phyloP scores from a whole-genome alignment of 208 protist genomes.

The Trypanosoma congolense region DNA sequence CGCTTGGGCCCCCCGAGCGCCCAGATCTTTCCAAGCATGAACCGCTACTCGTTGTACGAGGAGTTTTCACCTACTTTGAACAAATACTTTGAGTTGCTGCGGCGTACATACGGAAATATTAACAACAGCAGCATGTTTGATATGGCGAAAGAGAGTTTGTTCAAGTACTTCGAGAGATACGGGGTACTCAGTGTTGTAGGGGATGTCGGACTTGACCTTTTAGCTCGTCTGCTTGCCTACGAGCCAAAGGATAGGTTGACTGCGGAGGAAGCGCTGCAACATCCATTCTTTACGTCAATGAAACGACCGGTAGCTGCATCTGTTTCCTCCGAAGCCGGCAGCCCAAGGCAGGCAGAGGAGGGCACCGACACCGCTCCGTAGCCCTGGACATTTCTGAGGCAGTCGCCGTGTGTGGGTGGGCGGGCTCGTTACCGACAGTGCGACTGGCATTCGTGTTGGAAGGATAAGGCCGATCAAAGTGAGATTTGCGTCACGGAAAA shows the following conservation, averaged over 20 bases:
- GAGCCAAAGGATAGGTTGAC: slow-evolving; percentile 60
- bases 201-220: slow-evolving; percentile 55
- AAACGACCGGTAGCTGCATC: neutral
- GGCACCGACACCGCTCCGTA: too few relatives aligned
- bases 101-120: neutral
- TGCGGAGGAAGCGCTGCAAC: slow-evolving; percentile 48
- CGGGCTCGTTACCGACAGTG: too few relatives aligned
- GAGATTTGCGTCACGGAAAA: too few relatives aligned
- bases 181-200: slow-evolving; percentile 37
- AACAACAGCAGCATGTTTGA: neutral
- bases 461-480: too few relatives aligned
- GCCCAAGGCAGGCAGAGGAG: too few relatives aligned
- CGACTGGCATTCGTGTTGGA: too few relatives aligned
- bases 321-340: neutral
- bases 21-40: slow-evolving; percentile 40
- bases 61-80: slow-evolving; percentile 21
- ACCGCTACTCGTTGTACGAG: slow-evolving; percentile 41
- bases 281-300: slow-evolving; percentile 56
- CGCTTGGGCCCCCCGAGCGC: slow-evolving; percentile 86
- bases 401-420: too few relatives aligned
- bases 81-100: neutral
- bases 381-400: too few relatives aligned
- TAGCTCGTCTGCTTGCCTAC: slow-evolving; percentile 46
- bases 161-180: slow-evolving; percentile 19
- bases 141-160: slow-evolving; percentile 2